These are phyloP conservation scores for Fraxinus angustifolia DNA, from an alignment of 305 asterid species.

Conservation along the genomic window DNA sequence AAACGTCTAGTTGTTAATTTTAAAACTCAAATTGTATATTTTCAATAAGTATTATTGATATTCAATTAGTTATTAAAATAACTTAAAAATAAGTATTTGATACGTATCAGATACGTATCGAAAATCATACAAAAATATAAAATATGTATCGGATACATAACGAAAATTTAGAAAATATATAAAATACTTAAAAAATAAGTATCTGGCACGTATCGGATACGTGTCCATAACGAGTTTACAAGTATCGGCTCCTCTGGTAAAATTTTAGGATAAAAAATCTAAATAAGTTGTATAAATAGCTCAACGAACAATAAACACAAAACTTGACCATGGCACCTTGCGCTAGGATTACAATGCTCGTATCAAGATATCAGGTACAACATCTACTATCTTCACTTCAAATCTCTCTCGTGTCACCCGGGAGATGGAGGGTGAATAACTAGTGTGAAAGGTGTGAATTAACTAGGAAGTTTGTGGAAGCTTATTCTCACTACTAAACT, in stretches of 20 bases:
- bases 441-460: not conserved
- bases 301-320: not conserved
- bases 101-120: not conserved
- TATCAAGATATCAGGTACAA: not conserved
- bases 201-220: not conserved
- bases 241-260: not conserved
- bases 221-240: not conserved
- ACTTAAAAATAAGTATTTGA: not conserved
- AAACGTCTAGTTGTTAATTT: not conserved
- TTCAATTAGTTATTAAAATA: not conserved
- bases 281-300: not conserved
- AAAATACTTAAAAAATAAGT: not conserved
- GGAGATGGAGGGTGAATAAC: not conserved
- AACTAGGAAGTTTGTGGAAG: not conserved
- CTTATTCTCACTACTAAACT: not conserved
- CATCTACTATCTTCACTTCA: not conserved
- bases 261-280: not conserved
- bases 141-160: not conserved
- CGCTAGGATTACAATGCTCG: not conserved
- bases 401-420: not conserved
- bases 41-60: not conserved
- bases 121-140: not conserved
- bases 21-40: not conserved
- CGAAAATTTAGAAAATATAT: too few relatives aligned
- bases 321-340: not conserved